Evolutionary conservation across 2,329 filamentous ascomycete genomes (phyloP).

Genomic region (Lasiodiplodia citricola): DNA sequence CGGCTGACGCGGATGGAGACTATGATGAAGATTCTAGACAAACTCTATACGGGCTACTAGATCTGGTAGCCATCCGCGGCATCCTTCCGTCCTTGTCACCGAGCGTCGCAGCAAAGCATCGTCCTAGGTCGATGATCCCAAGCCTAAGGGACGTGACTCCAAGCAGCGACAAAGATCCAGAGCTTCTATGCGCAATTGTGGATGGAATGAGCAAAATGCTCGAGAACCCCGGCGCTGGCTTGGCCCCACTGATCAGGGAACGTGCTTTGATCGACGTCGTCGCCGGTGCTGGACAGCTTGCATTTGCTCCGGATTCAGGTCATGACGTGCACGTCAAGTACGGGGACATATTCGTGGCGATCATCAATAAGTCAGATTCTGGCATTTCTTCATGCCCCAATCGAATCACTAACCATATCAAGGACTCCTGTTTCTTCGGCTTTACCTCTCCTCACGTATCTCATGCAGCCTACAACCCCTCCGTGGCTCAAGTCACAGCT

Average conservation of each 20-base stretch:
- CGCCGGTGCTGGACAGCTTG: slow-evolving; percentile 41
- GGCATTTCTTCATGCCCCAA: background rate
- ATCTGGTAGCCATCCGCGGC: slow-evolving; percentile 40
- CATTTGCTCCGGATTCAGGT: slow-evolving; percentile 36
- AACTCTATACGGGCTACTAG: slow-evolving; percentile 46
- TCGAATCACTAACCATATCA: background rate
- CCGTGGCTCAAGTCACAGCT: slow-evolving; percentile 65
- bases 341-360: slow-evolving; percentile 30
- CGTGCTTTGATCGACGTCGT: slow-evolving; percentile 43
- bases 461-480: slow-evolving; percentile 59
- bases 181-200: slow-evolving; percentile 15
- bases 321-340: slow-evolving; percentile 29
- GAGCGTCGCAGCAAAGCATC: slow-evolving; percentile 41
- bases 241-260: slow-evolving; percentile 45
- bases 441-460: slow-evolving; percentile 64
- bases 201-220: slow-evolving; percentile 7
- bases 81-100: slow-evolving; percentile 43
- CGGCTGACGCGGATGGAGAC: slow-evolving; percentile 34
- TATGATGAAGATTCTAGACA: slow-evolving; percentile 46
- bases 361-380: slow-evolving; percentile 27
- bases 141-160: background rate
- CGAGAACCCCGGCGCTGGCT: slow-evolving; percentile 29
- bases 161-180: background rate
- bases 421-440: slow-evolving; percentile 59
- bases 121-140: slow-evolving; percentile 41